Evolutionary conservation across 805 yeast genomes (phyloP), one percentile per base, ranked within the genome.

Genomic region (Wickerhamomyces strasburgensis): DNA sequence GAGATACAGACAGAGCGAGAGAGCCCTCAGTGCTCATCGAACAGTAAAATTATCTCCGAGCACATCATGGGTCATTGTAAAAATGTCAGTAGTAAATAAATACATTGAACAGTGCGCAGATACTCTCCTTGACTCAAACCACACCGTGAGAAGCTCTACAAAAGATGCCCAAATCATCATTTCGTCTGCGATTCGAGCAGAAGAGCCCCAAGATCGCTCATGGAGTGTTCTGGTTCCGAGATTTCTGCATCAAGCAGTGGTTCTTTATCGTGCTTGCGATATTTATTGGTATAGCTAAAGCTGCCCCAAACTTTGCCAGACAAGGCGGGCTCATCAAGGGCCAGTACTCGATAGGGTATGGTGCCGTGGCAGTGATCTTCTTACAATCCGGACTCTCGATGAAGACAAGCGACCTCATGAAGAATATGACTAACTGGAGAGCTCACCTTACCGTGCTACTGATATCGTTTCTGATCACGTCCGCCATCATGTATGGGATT

Each of bases 291-390:
- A 68, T 87, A 24, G 93, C 95, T 0, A 72, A 80, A 47, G 75
- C 77, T 52, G 85, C 77, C 43, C 96, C 96, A 1, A 70, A 78
- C 38, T 86, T 88, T 60, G 96, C 95, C 1, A 72, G 86, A 39
- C 84, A 78, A 47, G 90, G 86, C 13, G 96, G 96, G 2, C 65
- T 78, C 13, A 75, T 87, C 26, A 66, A 72, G 43, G 89, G 80
- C 5, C 77, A 87, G 55, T 86, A 84, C 56, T 65, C 85, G 30
- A 84, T 88, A 24, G 82, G 81, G 10, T 88, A 87, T 54, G 86
- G 88, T 25, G 94, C 94, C 0, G 95, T 87, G 14, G 95, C 94
- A 0, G 62, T 84, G 31, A 88, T 88, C 41, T 87, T 88, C 62
- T 63, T 88, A 29, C 78, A 85, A 24, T 80, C 88, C 33, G 96